A percentile compares a stretch with the other conserved stretches of the same genome.
These are phyloP conservation scores for Hibiscus tridactylites DNA, from an alignment of 345 rosid genomes.

Conservation along the genomic window DNA sequence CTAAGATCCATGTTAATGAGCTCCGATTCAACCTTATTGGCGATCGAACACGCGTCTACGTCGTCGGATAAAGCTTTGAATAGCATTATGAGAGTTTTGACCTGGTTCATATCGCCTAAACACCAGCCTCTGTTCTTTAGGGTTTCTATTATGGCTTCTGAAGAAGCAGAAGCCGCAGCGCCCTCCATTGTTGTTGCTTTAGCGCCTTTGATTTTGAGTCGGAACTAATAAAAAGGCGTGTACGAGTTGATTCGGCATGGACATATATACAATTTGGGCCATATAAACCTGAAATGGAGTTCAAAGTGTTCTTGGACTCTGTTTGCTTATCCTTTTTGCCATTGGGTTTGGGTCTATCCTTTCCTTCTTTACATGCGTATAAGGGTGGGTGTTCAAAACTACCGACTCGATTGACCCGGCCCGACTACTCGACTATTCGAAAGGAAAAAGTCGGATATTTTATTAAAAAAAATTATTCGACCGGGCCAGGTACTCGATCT, in stretches of 20 bases:
- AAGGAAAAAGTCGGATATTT: no score
- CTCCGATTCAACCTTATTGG: slow-evolving; percentile 58
- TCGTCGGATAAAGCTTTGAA: slow-evolving; percentile 43
- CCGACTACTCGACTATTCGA: no score
- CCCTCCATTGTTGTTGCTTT: slow-evolving; percentile 18
- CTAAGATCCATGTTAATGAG: slow-evolving; percentile 67
- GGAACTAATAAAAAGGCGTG: neutral
- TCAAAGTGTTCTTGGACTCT: no score
- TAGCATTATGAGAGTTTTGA: slow-evolving; percentile 28
- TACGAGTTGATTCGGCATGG: neutral
- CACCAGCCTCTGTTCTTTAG: slow-evolving; percentile 71
- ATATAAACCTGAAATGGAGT: no score
- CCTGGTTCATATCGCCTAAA: slow-evolving; percentile 35
- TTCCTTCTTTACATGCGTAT: no score
- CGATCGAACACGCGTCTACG: slow-evolving; percentile 27
- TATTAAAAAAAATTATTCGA: no score
- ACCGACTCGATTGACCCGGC: no score
- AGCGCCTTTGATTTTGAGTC: neutral
- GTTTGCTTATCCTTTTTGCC: no score
- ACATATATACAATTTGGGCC: no score
- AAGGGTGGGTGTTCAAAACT: no score
- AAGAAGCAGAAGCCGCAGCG: slow-evolving; percentile 14
- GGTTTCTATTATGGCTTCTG: slow-evolving; percentile 37
- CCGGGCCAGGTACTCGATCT: no score
- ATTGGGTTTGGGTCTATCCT: no score